These are phyloP conservation scores for Suillus tomentosus DNA, from an alignment of 768 basidiomycete species.

Conservation along the genomic window DNA sequence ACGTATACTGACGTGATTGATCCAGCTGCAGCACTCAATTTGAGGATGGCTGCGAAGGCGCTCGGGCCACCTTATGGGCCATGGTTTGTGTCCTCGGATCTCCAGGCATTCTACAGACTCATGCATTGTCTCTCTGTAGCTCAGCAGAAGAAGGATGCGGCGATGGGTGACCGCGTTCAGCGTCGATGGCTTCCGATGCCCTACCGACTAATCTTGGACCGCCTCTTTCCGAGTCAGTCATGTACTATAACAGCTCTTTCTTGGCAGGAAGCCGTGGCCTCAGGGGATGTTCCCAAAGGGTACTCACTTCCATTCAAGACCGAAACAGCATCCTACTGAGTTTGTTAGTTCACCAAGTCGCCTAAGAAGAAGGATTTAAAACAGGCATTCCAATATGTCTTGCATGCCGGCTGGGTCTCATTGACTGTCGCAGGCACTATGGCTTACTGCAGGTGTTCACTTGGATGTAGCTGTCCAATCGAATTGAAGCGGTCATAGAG, in stretches of 20 bases:
- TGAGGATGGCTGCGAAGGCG: conserved; percentile 71
- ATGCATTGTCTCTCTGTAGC: conserved; percentile 40
- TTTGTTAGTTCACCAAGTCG: background rate
- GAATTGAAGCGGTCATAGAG: conserved; percentile 23
- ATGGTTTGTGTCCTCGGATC: conserved; percentile 50
- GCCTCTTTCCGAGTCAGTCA: background rate
- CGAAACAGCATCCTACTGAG: background rate
- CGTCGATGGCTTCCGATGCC: conserved; percentile 29
- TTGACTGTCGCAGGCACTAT: background rate
- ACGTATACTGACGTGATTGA: conserved; percentile 8
- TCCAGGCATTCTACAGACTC: conserved; percentile 9
- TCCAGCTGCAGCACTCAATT: conserved; percentile 36
- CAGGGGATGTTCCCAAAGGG: background rate
- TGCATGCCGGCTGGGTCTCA: background rate
- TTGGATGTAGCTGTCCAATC: conserved; percentile 21
- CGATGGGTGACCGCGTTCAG: conserved; percentile 25
- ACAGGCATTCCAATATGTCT: conserved; percentile 25
- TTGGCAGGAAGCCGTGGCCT: background rate
- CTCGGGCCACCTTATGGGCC: conserved; percentile 65
- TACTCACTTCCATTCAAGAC: background rate
- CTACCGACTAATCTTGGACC: conserved; percentile 32
- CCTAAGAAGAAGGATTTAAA: background rate
- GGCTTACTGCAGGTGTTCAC: conserved; percentile 17
- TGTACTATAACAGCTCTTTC: conserved; percentile 20
- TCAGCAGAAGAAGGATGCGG: conserved; percentile 58